phyloP scores from a whole-genome alignment of 352 stramenopile species.

The Phytophthora nicotianae region DNA sequence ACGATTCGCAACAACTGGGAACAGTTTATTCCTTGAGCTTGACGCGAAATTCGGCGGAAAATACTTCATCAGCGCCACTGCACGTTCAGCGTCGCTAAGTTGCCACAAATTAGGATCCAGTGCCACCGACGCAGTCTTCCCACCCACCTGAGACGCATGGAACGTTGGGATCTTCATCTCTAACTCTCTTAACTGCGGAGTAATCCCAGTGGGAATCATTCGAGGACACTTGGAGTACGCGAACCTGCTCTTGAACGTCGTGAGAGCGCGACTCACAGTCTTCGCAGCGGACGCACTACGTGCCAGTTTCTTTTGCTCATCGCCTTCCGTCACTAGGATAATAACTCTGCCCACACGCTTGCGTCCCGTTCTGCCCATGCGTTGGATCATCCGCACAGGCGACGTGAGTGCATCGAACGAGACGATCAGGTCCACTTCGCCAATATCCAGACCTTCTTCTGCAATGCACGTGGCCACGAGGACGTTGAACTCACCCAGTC shows the following conservation, averaged over 20 bases:
- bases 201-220: constrained; percentile 69
- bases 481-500: constrained; percentile 89
- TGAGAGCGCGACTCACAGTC: constrained; percentile 78
- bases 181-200: constrained; percentile 52
- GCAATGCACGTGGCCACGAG: constrained; percentile 96
- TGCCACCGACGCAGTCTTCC: constrained; percentile 40
- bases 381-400: constrained; percentile 95
- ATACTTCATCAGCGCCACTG: constrained; percentile 55
- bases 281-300: constrained; percentile 80
- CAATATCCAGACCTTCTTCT: constrained; percentile 96
- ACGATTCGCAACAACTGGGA: constrained; percentile 47
- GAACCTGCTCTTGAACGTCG: constrained; percentile 91
- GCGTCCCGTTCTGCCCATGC: constrained; percentile 96
- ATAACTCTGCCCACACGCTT: constrained; percentile 93
- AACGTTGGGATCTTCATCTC: constrained; percentile 85
- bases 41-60: constrained; percentile 43
- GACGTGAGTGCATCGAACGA: constrained; percentile 94
- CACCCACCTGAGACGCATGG: constrained; percentile 73
- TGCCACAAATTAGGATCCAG: constrained; percentile 52
- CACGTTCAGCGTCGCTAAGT: constrained; percentile 67
- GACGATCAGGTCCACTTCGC: constrained; percentile 94
- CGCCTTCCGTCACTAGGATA: constrained; percentile 89
- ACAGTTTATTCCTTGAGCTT: constrained; percentile 41
- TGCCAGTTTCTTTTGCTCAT: constrained; percentile 90
- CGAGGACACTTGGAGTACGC: constrained; percentile 80